These are phyloP conservation scores for Eucalyptus leucophloia DNA, from an alignment of 345 rosid genomes.

Conservation along the genomic window DNA sequence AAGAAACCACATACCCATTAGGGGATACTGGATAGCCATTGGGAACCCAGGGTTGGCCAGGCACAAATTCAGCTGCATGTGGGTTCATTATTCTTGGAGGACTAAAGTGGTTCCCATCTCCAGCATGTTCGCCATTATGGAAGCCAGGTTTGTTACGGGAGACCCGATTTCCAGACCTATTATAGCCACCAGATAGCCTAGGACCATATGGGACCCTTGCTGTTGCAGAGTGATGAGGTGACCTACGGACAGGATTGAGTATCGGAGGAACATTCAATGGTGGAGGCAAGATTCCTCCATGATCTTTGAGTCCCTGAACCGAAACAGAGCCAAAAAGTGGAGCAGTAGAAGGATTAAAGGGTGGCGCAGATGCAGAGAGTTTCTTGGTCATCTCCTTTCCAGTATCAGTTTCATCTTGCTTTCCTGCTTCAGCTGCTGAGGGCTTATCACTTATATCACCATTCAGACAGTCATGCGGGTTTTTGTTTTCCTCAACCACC, in stretches of 20 bases:
- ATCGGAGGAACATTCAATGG: slow-evolving; percentile 79
- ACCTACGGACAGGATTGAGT: slow-evolving; percentile 70
- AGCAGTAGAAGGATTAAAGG: slow-evolving; percentile 70
- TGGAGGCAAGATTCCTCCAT: slow-evolving; percentile 87
- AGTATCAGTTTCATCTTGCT: slow-evolving; percentile 48
- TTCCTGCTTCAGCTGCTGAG: slow-evolving; percentile 35
- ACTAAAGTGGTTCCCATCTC: slow-evolving; percentile 41
- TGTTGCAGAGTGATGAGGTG: slow-evolving; percentile 90
- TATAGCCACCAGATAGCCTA: slow-evolving; percentile 79
- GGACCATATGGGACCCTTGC: slow-evolving; percentile 98
- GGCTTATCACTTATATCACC: slow-evolving; percentile 17
- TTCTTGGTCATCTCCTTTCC: slow-evolving; percentile 73
- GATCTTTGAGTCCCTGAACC: slow-evolving; percentile 72
- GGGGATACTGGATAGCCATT: slow-evolving; percentile 68
- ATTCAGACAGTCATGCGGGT: slow-evolving; percentile 12
- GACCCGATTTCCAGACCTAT: slow-evolving; percentile 66
- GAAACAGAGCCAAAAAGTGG: slow-evolving; percentile 74
- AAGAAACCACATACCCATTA: slow-evolving; percentile 33
- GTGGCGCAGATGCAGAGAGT: slow-evolving; percentile 96
- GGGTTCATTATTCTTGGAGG: slow-evolving; percentile 90
- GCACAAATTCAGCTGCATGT: slow-evolving; percentile 93
- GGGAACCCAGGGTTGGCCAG: slow-evolving; percentile 82
- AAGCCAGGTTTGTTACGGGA: slow-evolving; percentile 55
- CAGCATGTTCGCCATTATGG: slow-evolving; percentile 40
- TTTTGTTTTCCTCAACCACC: slow-evolving; percentile 9